A percentile compares a stretch with the other conserved stretches of the same genome.
These are phyloP conservation scores for Salix exigua DNA, from an alignment of 345 rosid species.

Conservation along the genomic window DNA sequence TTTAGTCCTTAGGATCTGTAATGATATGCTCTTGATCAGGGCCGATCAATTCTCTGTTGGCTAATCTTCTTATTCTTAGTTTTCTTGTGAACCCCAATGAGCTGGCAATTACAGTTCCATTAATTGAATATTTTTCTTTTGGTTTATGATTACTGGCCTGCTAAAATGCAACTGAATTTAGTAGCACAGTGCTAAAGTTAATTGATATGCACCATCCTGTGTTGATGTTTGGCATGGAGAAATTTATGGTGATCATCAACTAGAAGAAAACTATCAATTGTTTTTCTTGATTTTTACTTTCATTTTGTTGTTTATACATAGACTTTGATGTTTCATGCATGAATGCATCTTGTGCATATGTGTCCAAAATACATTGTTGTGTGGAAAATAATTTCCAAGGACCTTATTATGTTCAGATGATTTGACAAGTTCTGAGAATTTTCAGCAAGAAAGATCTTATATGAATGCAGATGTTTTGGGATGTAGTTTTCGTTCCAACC, in stretches of 20 bases:
- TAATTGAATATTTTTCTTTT: not conserved
- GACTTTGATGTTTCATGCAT: not conserved
- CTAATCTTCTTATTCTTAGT: not conserved
- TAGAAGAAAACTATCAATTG: not conserved
- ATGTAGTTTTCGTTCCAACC: not conserved
- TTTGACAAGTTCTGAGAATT: not conserved
- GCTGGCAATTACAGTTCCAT: not conserved
- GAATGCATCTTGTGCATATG: not conserved
- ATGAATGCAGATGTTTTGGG: not conserved
- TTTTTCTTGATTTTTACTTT: not conserved
- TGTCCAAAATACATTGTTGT: not conserved
- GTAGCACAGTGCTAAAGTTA: not conserved
- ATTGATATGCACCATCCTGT: not conserved
- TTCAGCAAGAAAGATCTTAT: not conserved
- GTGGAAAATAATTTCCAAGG: not conserved
- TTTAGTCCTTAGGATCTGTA: not conserved
- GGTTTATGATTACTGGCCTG: constrained; percentile 1
- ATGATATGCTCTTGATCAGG: not conserved
- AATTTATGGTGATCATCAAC: not conserved
- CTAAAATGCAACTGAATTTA: not conserved
- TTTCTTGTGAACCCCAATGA: not conserved
- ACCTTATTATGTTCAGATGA: not conserved
- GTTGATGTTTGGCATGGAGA: not conserved
- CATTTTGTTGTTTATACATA: not conserved
- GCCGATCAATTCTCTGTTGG: not conserved